Percentiles rank a stretch among this genome's conserved stretches.
Conservation (phyloP, 306 rosid species). For the Fragaria nilgerrensis region DNA sequence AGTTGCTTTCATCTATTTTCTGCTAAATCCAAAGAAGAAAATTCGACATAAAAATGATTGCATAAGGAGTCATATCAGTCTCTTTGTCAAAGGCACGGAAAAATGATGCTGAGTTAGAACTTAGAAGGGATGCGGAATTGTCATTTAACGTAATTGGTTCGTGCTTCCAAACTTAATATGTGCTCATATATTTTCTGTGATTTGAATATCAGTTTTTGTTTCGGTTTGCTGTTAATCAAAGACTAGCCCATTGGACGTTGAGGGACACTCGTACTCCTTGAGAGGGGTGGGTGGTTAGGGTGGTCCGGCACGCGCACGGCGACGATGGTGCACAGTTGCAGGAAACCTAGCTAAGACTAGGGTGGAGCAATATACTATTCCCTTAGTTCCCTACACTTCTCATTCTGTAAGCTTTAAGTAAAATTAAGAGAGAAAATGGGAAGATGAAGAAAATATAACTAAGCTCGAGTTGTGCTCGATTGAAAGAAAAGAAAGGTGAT, state of each 20-base stretch:
- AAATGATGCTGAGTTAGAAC: conserved; percentile 72
- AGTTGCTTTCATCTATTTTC: too few species aligned
- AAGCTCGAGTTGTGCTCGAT: too few species aligned
- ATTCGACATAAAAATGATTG: too few species aligned
- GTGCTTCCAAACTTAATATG: not conserved
- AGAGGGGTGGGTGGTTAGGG: conserved; percentile 47
- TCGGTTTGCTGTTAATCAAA: not conserved
- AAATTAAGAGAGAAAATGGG: too few species aligned
- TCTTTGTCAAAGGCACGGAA: conserved; percentile 79
- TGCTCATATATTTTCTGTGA: not conserved
- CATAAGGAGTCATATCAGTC: not conserved
- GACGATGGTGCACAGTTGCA: conserved; percentile 49
- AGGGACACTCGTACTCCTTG: not conserved
- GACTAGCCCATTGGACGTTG: too few species aligned
- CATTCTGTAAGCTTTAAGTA: too few species aligned
- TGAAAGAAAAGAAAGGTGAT: too few species aligned
- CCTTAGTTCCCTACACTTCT: too few species aligned
- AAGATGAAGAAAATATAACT: too few species aligned
- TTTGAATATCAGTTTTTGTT: conserved; percentile 23
- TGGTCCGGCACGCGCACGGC: conserved; percentile 47
- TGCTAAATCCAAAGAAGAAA: too few species aligned
- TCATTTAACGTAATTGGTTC: conserved; percentile 63
- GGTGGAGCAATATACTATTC: too few species aligned
- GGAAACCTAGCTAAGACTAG: conserved; percentile 17
- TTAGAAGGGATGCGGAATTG: conserved; percentile 65